A percentile compares a stretch with the other conserved stretches of the same genome.
phyloP scores from a whole-genome alignment of 78 protist species.

The Dictyostelium capitatum region DNA sequence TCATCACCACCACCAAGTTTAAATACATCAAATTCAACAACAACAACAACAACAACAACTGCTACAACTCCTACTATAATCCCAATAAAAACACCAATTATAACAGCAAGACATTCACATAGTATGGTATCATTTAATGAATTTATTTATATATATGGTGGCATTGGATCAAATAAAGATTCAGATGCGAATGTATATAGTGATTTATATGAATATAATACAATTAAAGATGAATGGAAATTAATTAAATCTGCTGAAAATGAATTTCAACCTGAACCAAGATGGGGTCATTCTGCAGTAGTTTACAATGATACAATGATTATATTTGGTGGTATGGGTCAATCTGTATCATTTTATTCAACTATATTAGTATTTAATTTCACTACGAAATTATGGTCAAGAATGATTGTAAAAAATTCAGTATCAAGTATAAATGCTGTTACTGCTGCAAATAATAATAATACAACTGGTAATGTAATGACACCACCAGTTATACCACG shows the following conservation, averaged over 20 bases:
- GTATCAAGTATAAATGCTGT: background rate
- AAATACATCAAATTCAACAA: background rate
- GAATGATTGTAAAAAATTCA: background rate
- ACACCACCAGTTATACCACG: slow-evolving; percentile 2
- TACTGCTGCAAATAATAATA: too few species aligned
- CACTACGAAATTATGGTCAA: slow-evolving; percentile 22
- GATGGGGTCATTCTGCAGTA: slow-evolving; percentile 52
- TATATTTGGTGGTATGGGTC: slow-evolving; percentile 58
- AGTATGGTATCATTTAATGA: slow-evolving; percentile 28
- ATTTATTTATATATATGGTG: slow-evolving; percentile 46
- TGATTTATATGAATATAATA: slow-evolving; percentile 5
- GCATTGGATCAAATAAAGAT: background rate
- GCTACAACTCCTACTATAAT: background rate
- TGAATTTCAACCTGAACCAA: background rate
- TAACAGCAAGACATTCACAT: slow-evolving; percentile 26
- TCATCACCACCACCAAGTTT: background rate
- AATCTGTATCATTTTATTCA: background rate
- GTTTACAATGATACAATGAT: slow-evolving; percentile 24
- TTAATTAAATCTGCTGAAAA: background rate
- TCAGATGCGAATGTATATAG: background rate
- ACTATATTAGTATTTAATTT: background rate
- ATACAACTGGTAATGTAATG: background rate
- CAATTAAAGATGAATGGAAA: background rate
- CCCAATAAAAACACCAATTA: background rate
- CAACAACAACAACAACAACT: background rate